A percentile compares a stretch with the other conserved stretches of the same genome.
These are phyloP conservation scores for Aspergillus cejpii DNA, from an alignment of 2,329 filamentous ascomycete genomes.

Conservation along the genomic window DNA sequence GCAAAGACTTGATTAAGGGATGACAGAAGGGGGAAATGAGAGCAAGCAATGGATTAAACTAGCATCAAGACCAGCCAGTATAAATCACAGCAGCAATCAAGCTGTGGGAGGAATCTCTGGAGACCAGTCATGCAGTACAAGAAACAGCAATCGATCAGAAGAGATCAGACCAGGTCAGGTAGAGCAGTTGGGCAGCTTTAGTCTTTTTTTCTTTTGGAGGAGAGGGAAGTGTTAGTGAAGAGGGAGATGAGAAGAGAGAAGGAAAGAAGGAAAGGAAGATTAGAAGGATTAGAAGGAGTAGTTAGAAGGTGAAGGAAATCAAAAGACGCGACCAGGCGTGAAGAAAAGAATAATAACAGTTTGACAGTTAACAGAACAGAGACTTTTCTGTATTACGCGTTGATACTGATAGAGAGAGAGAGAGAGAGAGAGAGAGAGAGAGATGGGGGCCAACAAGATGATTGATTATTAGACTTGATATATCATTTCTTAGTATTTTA, in stretches of 20 bases:
- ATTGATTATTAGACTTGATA: too few species aligned
- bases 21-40: neutral
- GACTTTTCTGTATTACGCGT: too few species aligned
- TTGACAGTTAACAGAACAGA: slow-evolving; percentile 4
- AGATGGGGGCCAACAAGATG: too few species aligned
- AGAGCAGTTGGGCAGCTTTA: slow-evolving; percentile 21
- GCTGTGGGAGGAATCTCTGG: slow-evolving; percentile 13
- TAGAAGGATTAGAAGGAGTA: slow-evolving; percentile 1
- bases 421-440: too few species aligned
- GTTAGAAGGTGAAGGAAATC: slow-evolving; percentile 4
- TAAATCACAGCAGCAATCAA: slow-evolving; percentile 22
- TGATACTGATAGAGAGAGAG: too few species aligned
- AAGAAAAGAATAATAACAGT: slow-evolving; percentile 1
- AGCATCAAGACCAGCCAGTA: slow-evolving; percentile 19
- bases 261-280: slow-evolving; percentile 8
- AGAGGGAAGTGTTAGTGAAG: slow-evolving; percentile 1
- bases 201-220: slow-evolving; percentile 1
- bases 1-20: neutral
- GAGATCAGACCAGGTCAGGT: too few species aligned
- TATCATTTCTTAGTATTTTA: too few species aligned
- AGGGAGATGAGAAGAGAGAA: slow-evolving; percentile 2
- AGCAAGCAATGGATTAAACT: slow-evolving; percentile 6
- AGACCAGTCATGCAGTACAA: slow-evolving; percentile 10
- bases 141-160: slow-evolving; percentile 6
- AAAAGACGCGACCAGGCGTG: slow-evolving; percentile 1